Conservation (phyloP, 495 filamentous ascomycete species). For the Penicillium bovifimosum region DNA sequence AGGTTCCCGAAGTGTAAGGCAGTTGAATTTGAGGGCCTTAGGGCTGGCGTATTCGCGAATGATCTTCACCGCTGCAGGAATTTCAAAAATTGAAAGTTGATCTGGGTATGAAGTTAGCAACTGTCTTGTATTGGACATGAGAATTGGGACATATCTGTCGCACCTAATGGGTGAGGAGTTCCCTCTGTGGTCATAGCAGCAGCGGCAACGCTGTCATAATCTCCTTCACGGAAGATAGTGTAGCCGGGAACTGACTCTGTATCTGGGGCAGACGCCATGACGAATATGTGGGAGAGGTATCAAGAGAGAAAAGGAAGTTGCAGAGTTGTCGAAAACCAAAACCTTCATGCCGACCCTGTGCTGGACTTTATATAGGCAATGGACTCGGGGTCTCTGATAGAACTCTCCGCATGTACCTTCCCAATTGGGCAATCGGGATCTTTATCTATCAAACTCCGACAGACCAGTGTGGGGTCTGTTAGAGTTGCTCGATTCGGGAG, state of each 20-base stretch:
- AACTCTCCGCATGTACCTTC: constrained; percentile 26
- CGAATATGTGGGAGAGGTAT: constrained; percentile 6
- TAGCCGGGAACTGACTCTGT: constrained; percentile 34
- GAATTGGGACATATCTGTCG: not conserved
- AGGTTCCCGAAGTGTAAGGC: constrained; percentile 75
- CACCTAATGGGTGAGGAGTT: constrained; percentile 30
- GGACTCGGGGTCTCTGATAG: constrained; percentile 11
- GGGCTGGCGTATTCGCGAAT: constrained; percentile 30
- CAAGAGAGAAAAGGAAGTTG: constrained; percentile 3
- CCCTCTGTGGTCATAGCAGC: constrained; percentile 26
- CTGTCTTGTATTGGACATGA: not conserved
- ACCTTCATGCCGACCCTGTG: not conserved
- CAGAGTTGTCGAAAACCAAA: constrained; percentile 8
- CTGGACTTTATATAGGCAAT: constrained; percentile 18
- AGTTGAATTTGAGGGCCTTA: constrained; percentile 66
- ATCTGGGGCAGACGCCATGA: constrained; percentile 32
- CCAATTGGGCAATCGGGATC: constrained; percentile 14
- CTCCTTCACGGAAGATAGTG: constrained; percentile 32
- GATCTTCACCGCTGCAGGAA: constrained; percentile 26
- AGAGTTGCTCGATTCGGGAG: constrained; percentile 13
- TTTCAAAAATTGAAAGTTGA: constrained; percentile 32
- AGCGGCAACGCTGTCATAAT: constrained; percentile 33
- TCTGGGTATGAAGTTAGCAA: constrained; percentile 13
- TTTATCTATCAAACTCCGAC: not conserved
- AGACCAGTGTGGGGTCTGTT: constrained; percentile 12